These are phyloP conservation scores for Trichoderma sp. DNA, from an alignment of 2,329 filamentous ascomycete species.

Conservation along the genomic window DNA sequence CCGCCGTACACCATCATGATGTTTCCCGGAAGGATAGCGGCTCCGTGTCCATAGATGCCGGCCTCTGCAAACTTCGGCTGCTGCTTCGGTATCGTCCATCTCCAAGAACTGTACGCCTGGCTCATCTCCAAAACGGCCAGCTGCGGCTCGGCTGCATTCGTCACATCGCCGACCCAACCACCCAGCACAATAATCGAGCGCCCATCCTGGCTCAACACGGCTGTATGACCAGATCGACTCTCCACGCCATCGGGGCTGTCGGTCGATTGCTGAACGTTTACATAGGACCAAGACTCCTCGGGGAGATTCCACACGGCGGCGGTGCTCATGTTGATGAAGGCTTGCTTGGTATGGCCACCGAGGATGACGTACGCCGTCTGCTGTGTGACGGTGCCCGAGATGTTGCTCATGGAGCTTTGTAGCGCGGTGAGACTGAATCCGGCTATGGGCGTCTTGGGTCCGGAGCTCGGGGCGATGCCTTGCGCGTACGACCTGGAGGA, in stretches of 20 bases:
- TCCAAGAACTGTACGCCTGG: conserved; percentile 73
- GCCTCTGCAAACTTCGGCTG: conserved; percentile 49
- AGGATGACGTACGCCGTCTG: conserved; percentile 79
- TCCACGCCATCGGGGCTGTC: conserved; percentile 58
- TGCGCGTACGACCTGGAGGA: conserved; percentile 39
- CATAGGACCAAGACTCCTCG: conserved; percentile 82
- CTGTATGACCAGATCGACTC: conserved; percentile 85
- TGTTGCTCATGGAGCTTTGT: conserved; percentile 68
- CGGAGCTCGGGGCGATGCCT: conserved; percentile 49
- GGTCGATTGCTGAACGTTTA: conserved; percentile 59
- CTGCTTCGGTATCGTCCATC: conserved; percentile 64
- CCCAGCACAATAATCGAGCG: conserved; percentile 77
- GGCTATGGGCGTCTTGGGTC: conserved; percentile 76
- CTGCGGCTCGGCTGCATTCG: conserved; percentile 77
- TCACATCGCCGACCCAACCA: conserved; percentile 87
- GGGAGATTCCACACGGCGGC: conserved; percentile 85
- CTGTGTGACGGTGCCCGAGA: conserved; percentile 66
- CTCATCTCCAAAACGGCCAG: conserved; percentile 76
- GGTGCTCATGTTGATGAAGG: conserved; percentile 94
- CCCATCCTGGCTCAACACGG: conserved; percentile 78
- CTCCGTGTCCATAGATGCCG: conserved; percentile 65
- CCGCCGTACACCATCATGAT: conserved; percentile 70
- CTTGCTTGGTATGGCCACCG: conserved; percentile 79
- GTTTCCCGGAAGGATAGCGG: conserved; percentile 65
- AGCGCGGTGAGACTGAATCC: conserved; percentile 83